Conservation (phyloP, 2,329 filamentous ascomycete species). For the Beauveria sp. region DNA sequence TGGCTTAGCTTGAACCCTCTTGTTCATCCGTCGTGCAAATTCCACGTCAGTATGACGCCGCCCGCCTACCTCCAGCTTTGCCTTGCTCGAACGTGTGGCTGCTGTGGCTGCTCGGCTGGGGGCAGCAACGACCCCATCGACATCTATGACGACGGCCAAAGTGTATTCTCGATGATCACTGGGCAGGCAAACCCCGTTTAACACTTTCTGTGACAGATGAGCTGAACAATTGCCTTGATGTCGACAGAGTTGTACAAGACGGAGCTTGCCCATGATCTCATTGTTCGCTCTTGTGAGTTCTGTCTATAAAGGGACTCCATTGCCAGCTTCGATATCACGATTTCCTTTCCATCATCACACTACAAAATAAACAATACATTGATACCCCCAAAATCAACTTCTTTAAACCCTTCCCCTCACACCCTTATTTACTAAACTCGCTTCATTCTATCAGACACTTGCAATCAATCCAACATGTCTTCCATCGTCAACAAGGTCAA, state of each 20-base stretch:
- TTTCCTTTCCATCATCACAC: slow-evolving; percentile 15
- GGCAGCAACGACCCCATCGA: neutral
- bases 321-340: neutral
- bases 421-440: neutral
- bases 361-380: slow-evolving; percentile 9
- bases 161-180: neutral
- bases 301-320: slow-evolving; percentile 5
- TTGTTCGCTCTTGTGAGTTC: neutral
- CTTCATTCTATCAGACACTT: neutral
- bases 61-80: neutral
- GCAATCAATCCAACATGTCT: slow-evolving; percentile 40
- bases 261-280: neutral
- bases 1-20: neutral
- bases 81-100: neutral
- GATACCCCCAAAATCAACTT: slow-evolving; percentile 5
- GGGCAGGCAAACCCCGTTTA: neutral
- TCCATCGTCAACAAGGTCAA: slow-evolving; percentile 52
- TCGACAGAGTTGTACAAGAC: neutral
- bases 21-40: neutral
- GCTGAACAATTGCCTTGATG: slow-evolving; percentile 2
- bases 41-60: slow-evolving; percentile 10
- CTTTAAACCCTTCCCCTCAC: neutral
- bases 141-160: slow-evolving; percentile 10
- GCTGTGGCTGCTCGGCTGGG: neutral
- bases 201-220: neutral